Conservation (phyloP, 805 yeast genomes). For the Candida quercuum region DNA sequence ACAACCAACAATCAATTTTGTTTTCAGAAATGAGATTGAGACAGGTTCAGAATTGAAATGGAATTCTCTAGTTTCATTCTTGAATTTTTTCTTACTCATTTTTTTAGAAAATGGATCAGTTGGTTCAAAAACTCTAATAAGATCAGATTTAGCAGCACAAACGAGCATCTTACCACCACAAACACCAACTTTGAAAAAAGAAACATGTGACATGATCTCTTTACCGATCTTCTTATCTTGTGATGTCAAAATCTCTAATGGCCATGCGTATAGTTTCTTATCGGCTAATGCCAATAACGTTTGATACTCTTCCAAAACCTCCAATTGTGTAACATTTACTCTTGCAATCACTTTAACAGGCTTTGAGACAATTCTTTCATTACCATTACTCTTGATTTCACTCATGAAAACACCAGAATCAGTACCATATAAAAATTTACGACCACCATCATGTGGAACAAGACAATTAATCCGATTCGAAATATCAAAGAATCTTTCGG, state of each 20-base stretch:
- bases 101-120: conserved; percentile 61
- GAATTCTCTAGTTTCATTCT: conserved; percentile 68
- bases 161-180: conserved; percentile 85
- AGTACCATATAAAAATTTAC: conserved; percentile 85
- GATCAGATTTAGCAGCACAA: conserved; percentile 81
- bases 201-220: conserved; percentile 81
- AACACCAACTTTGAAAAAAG: conserved; percentile 88
- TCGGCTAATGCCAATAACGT: conserved; percentile 78
- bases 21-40: conserved; percentile 82
- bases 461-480: conserved; percentile 82
- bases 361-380: conserved; percentile 52
- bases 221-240: conserved; percentile 58
- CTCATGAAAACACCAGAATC: conserved; percentile 86
- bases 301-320: conserved; percentile 87
- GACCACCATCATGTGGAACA: conserved; percentile 91
- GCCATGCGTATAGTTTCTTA: conserved; percentile 72
- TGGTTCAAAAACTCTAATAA: conserved; percentile 85
- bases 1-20: conserved; percentile 90
- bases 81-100: conserved; percentile 65
- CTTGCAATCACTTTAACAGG: conserved; percentile 75
- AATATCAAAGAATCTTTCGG: conserved; percentile 69
- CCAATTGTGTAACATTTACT: conserved; percentile 79
- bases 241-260: conserved; percentile 57
- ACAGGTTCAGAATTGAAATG: conserved; percentile 85
- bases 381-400: conserved; percentile 46